Evolutionary conservation across 1,284 basidiomycete genomes (phyloP), one percentile per base, ranked within the genome.

Genomic region (Xerocomus minutiporus): DNA sequence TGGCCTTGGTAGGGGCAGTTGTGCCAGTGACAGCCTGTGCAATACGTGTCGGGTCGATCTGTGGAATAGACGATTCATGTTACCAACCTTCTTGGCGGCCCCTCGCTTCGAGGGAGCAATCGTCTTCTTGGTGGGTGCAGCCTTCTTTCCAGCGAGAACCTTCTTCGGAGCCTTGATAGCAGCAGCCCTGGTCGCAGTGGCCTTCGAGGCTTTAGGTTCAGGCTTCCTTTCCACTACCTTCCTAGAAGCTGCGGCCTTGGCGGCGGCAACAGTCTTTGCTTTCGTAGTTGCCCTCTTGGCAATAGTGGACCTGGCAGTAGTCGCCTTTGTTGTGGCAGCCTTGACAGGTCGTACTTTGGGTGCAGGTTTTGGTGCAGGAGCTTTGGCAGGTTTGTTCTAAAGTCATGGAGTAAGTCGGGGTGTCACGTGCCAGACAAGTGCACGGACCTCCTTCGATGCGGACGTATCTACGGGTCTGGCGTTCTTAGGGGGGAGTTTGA

Each of bases 401-500:
- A 61, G 17, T 46, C 54, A 54, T 63, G 53, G 57, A 34, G 52
- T 61, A 38, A 57, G 50, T 44, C 28, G 35, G 13, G 20, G 38
- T 23, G 58, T 60, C 56, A 59, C 66, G 69, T 71, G 69, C 52
- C 50, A 58, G 5, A 13, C 23, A 20, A 23, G 56, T 56, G 52
- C 59, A 60, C 59, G 61, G 66, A 87, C 85, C 84, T 91, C 88
- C 73, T 91, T 88, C 48, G 79, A 72, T 41, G 78, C 76, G 38
- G 76, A 73, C 13, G 75, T 67, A 58, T 84, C 81, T 35, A 72
- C 68, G 15, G 73, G 58, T 59, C 75, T 80, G 41, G 58, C 57
- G 25, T 67, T 61, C 75, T 85, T 87, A 52, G 92, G 83, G 42
- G 88, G 79, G 40, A 94, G 82, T 74, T 94, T 95, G 56, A 96